A percentile compares a stretch with the other conserved stretches of the same genome.
phyloP scores from a whole-genome alignment of 2,329 filamentous ascomycete genomes.

The Pseudonectria foliicola region DNA sequence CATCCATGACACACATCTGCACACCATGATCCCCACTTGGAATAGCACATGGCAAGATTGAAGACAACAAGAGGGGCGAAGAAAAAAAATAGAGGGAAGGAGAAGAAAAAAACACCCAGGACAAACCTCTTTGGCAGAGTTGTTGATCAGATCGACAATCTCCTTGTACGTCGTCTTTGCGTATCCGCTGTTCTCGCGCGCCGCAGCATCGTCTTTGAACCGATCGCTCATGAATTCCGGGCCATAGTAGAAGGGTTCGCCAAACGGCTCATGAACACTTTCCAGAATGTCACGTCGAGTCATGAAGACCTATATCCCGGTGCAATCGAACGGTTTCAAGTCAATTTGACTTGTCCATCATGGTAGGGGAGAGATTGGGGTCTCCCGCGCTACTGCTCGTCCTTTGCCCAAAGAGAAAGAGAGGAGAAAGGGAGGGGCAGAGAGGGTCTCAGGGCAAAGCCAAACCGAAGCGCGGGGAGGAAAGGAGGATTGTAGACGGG shows the following conservation, averaged over 20 bases:
- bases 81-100: conserved; percentile 12
- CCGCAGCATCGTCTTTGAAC: conserved; percentile 61
- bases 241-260: conserved; percentile 93
- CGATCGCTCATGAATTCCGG: conserved; percentile 78
- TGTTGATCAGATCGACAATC: conserved; percentile 69
- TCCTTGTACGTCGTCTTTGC: conserved; percentile 64
- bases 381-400: too few relatives aligned
- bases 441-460: not conserved
- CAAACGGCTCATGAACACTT: conserved; percentile 92
- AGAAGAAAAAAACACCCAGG: too few relatives aligned
- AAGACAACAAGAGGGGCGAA: conserved; percentile 12
- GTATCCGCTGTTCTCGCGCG: conserved; percentile 57
- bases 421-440: conserved; percentile 1
- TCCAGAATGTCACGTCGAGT: conserved; percentile 73
- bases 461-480: conserved; percentile 1
- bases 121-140: conserved; percentile 65
- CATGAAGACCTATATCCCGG: conserved; percentile 74
- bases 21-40: conserved; percentile 1
- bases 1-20: not conserved
- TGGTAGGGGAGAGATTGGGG: too few relatives aligned
- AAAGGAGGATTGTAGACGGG: conserved; percentile 9
- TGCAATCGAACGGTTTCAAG: not conserved
- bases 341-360: not conserved
- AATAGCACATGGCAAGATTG: too few relatives aligned
- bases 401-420: too few relatives aligned